These are phyloP conservation scores for Stromatinia cepivora DNA, from an alignment of 2,329 filamentous ascomycete genomes.

Conservation along the genomic window DNA sequence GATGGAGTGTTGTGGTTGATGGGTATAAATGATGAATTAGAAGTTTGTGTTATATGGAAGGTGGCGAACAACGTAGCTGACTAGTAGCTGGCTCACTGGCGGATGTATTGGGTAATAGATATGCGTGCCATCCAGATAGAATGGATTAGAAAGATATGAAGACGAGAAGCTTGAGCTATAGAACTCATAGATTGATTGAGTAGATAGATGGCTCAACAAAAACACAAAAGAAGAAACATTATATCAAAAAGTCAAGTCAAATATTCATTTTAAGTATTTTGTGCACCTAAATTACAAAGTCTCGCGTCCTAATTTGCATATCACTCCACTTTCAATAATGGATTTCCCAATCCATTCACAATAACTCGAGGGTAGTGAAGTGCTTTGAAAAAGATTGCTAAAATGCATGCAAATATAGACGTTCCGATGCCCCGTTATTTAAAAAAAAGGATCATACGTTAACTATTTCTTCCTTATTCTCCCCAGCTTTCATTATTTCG, in stretches of 20 bases:
- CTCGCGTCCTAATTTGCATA: constrained; percentile 2
- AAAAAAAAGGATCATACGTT: not conserved
- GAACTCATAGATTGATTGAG: not conserved
- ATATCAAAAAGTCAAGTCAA: constrained; percentile 5
- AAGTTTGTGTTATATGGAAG: not conserved
- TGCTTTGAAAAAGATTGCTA: constrained; percentile 4
- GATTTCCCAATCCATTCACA: not conserved
- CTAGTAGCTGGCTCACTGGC: not conserved
- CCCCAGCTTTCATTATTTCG: constrained; percentile 36
- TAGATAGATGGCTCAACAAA: not conserved
- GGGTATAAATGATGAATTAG: constrained; percentile 43
- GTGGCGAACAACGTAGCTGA: not conserved
- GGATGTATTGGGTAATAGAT: not conserved
- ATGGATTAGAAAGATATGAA: not conserved
- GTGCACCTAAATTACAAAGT: constrained; percentile 25
- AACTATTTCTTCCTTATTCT: not conserved
- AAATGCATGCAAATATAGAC: constrained; percentile 14
- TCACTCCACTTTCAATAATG: constrained; percentile 8
- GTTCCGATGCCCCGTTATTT: not conserved
- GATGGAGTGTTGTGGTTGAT: constrained; percentile 67
- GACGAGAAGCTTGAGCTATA: not conserved
- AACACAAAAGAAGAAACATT: not conserved
- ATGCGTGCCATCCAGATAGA: not conserved
- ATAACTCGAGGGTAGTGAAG: not conserved
- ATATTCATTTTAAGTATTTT: constrained; percentile 22